Percentiles rank a stretch among this genome's conserved stretches.
These are phyloP conservation scores for Phylloporus sp. DNA, from an alignment of 768 basidiomycete genomes.

Conservation along the genomic window DNA sequence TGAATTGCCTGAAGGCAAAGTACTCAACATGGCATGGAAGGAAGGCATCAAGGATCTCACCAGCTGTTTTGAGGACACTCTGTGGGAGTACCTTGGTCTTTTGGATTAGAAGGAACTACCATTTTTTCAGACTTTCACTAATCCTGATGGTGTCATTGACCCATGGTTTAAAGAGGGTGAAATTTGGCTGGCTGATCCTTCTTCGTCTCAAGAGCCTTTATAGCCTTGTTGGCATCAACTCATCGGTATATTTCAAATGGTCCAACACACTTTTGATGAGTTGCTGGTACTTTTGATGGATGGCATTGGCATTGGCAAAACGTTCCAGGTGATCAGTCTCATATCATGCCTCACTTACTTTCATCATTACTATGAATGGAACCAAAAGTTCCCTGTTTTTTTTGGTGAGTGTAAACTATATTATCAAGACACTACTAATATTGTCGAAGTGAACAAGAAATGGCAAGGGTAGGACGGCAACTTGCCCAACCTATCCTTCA, in stretches of 20 bases:
- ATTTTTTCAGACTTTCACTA: conserved; percentile 1
- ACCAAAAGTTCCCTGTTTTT: neutral
- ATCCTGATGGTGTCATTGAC: conserved; percentile 1
- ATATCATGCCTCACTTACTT: conserved; percentile 14
- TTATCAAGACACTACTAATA: too few relatives aligned
- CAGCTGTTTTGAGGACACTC: neutral
- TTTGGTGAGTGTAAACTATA: conserved; percentile 5
- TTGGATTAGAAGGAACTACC: neutral
- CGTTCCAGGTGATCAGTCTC: conserved; percentile 15
- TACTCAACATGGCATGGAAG: neutral
- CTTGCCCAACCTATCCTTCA: neutral
- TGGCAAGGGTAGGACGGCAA: neutral
- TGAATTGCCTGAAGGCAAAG: neutral
- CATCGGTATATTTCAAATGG: conserved; percentile 17
- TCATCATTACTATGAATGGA: neutral
- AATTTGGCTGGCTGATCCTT: neutral
- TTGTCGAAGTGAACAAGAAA: too few relatives aligned
- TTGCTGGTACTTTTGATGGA: conserved; percentile 21
- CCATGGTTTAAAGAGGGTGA: conserved; percentile 10
- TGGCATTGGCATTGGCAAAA: conserved; percentile 23
- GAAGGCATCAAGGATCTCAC: conserved; percentile 2
- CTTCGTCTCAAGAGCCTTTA: neutral
- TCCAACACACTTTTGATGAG: neutral
- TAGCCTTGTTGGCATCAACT: conserved; percentile 20
- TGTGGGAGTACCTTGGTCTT: neutral